phyloP scores from a whole-genome alignment of 2,329 filamentous ascomycete species.

The Aspergillus thermomutatus region DNA sequence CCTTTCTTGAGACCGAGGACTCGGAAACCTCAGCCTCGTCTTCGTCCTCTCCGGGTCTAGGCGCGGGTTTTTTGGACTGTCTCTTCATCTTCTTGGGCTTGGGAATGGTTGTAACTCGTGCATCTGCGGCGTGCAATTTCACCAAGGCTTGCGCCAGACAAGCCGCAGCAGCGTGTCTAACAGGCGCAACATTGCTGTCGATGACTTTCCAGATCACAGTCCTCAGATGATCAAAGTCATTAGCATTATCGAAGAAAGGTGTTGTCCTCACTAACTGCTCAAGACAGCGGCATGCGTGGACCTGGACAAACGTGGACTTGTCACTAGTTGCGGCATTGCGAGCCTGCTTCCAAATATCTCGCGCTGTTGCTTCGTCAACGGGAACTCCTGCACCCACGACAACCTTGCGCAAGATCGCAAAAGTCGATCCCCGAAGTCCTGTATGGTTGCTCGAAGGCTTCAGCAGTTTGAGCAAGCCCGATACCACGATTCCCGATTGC shows the following conservation, averaged over 20 bases:
- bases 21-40: slow-evolving; percentile 68
- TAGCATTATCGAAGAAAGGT: slow-evolving; percentile 78
- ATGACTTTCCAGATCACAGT: slow-evolving; percentile 79
- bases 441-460: slow-evolving; percentile 78
- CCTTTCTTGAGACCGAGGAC: slow-evolving; percentile 73
- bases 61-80: slow-evolving; percentile 59
- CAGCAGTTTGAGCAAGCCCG: slow-evolving; percentile 70
- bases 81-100: slow-evolving; percentile 70
- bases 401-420: slow-evolving; percentile 72
- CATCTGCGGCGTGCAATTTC: slow-evolving; percentile 69
- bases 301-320: slow-evolving; percentile 77
- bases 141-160: slow-evolving; percentile 81
- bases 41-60: slow-evolving; percentile 66
- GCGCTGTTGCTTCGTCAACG: slow-evolving; percentile 78
- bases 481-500: slow-evolving; percentile 71
- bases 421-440: slow-evolving; percentile 74
- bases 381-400: slow-evolving; percentile 70
- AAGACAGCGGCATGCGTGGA: slow-evolving; percentile 74
- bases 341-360: slow-evolving; percentile 90
- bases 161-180: slow-evolving; percentile 81
- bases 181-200: slow-evolving; percentile 70
- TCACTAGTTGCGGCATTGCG: slow-evolving; percentile 73
- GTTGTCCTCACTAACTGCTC: slow-evolving; percentile 70
- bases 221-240: slow-evolving; percentile 87
- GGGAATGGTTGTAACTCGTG: slow-evolving; percentile 50